Evolutionary conservation across 129 eudicot species (phyloP).

Genomic region (Deinandra increscens): DNA sequence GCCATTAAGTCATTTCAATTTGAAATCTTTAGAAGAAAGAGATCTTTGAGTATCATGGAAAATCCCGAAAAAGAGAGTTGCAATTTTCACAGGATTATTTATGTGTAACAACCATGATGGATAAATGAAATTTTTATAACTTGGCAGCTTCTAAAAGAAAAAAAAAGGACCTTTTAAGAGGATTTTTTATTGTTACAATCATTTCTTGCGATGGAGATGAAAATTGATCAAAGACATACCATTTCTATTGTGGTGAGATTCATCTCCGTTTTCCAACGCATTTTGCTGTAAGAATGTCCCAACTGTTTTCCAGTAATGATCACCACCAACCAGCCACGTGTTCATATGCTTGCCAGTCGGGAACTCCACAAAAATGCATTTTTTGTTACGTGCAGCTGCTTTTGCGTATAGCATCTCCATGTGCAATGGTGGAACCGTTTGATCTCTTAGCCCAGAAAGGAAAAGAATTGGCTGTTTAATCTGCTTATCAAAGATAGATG

Average conservation of each 20-base stretch:
- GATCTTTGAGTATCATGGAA: background rate
- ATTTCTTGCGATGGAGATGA: no score
- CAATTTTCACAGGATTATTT: background rate
- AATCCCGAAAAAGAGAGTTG: no score
- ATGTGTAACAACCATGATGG: background rate
- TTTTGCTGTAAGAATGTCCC: constrained; percentile 50
- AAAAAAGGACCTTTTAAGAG: background rate
- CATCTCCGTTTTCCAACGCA: constrained; percentile 41
- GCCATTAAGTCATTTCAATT: constrained; percentile 2
- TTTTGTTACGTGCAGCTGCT: constrained; percentile 71
- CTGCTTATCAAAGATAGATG: constrained; percentile 33
- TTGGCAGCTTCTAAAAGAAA: background rate
- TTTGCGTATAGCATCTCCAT: constrained; percentile 91
- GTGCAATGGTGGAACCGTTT: constrained; percentile 82
- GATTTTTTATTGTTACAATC: background rate
- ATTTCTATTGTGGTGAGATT: constrained; percentile 27
- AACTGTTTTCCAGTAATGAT: constrained; percentile 72
- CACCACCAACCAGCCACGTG: constrained; percentile 92
- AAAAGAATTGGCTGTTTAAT: constrained; percentile 83
- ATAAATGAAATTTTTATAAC: background rate
- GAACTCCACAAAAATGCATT: constrained; percentile 65
- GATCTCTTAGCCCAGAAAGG: constrained; percentile 85
- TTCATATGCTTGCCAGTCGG: constrained; percentile 97
- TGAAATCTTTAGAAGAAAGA: background rate
- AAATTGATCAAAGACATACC: constrained; percentile 29